These are phyloP conservation scores for Pythium vanterpoolii DNA, from an alignment of 352 stramenopile genomes.

Conservation along the genomic window DNA sequence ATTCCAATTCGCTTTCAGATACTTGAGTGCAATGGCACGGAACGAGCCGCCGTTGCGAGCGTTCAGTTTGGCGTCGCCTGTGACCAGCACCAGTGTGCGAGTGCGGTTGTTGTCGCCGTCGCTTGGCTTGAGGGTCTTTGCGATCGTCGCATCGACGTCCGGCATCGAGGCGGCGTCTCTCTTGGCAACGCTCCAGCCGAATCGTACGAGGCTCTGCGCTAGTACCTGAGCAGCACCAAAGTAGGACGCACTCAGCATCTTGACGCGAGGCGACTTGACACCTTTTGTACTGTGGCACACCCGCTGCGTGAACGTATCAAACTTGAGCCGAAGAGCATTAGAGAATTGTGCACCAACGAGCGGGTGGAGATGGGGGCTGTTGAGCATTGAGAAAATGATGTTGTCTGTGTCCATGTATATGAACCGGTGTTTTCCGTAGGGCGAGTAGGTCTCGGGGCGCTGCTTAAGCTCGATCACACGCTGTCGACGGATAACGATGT, in stretches of 20 bases:
- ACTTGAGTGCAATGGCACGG: constrained; percentile 9
- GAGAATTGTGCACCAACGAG: constrained; percentile 15
- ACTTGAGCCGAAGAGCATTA: constrained; percentile 11
- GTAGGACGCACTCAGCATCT: constrained; percentile 14
- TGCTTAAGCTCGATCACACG: not conserved
- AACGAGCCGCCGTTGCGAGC: constrained; percentile 1
- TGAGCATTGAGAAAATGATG: constrained; percentile 20
- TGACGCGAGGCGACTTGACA: not conserved
- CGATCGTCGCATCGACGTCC: constrained; percentile 1
- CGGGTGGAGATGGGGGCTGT: constrained; percentile 14
- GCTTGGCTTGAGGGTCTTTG: not conserved
- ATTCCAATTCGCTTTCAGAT: constrained; percentile 7
- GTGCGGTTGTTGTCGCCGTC: constrained; percentile 2
- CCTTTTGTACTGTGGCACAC: constrained; percentile 10
- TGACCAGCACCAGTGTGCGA: constrained; percentile 14
- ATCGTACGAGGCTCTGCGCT: constrained; percentile 11
- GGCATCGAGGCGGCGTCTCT: not conserved
- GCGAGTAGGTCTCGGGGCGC: not conserved
- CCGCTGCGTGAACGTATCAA: constrained; percentile 17
- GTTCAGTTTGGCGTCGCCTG: constrained; percentile 12
- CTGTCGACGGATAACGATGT: constrained; percentile 1
- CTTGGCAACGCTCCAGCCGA: constrained; percentile 9
- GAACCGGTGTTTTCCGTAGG: constrained; percentile 5
- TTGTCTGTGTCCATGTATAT: constrained; percentile 20
- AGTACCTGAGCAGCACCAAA: constrained; percentile 6